A percentile compares a stretch with the other conserved stretches of the same genome.
Conservation (phyloP, 345 rosid genomes). For the Hirschfeldia incana region DNA sequence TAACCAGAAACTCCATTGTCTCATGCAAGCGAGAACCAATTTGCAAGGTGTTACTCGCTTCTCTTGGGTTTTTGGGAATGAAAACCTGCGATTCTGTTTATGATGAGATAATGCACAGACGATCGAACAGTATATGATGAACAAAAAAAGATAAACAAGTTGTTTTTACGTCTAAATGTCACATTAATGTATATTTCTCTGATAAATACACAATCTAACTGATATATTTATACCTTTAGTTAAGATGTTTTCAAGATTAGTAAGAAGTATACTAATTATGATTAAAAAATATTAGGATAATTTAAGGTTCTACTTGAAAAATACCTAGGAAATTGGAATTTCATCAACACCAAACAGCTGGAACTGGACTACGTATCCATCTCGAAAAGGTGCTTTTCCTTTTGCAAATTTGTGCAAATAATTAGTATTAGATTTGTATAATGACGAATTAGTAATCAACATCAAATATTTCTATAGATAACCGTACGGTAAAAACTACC, state of each 20-base stretch:
- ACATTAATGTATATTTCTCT: not conserved
- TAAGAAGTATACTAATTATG: not conserved
- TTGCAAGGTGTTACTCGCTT: not conserved
- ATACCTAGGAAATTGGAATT: not conserved
- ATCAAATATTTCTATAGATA: constrained; percentile 2
- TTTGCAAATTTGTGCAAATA: not conserved
- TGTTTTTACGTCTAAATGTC: not conserved
- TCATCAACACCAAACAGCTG: not conserved
- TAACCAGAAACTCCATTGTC: not conserved
- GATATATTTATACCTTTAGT: not conserved
- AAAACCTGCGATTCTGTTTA: not conserved
- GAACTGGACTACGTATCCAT: not conserved
- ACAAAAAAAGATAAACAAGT: too few relatives aligned
- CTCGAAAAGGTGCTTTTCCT: not conserved
- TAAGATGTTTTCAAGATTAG: not conserved
- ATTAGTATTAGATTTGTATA: not conserved
- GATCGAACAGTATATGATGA: not conserved
- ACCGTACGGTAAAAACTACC: constrained; percentile 23
- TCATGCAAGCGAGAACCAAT: not conserved
- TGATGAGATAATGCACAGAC: not conserved
- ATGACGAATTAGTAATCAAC: constrained; percentile 15
- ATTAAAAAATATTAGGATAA: too few relatives aligned
- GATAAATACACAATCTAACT: not conserved
- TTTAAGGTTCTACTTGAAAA: not conserved
- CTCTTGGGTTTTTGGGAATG: not conserved